Conservation (phyloP, 2,329 filamentous ascomycete genomes). For the Onygenales sp. region DNA sequence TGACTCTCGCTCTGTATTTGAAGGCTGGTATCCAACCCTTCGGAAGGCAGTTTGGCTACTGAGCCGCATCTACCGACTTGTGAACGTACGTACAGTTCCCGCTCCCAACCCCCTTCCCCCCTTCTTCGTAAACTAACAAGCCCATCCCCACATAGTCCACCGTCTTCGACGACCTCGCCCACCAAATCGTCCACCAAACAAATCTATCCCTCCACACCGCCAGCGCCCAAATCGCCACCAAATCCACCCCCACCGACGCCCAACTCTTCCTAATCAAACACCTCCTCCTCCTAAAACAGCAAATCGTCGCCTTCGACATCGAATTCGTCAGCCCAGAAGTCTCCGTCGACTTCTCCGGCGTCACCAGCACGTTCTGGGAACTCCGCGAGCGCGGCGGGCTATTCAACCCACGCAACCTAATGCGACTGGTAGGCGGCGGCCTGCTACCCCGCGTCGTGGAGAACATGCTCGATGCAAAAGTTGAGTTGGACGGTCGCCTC, state of each 20-base stretch:
- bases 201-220: constrained; percentile 74
- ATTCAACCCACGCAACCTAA: constrained; percentile 55
- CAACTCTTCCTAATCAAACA: constrained; percentile 94
- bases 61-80: constrained; percentile 59
- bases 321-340: constrained; percentile 60
- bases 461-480: constrained; percentile 63
- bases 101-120: not conserved
- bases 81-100: constrained; percentile 42
- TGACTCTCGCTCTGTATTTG: constrained; percentile 47
- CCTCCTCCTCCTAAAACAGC: constrained; percentile 87
- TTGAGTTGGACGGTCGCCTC: constrained; percentile 54
- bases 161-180: constrained; percentile 62
- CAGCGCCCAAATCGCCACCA: constrained; percentile 58
- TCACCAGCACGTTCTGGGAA: constrained; percentile 59
- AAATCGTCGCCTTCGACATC: constrained; percentile 92
- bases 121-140: constrained; percentile 11
- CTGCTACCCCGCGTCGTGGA: constrained; percentile 58
- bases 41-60: constrained; percentile 59
- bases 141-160: constrained; percentile 40
- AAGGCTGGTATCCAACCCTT: constrained; percentile 58
- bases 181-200: constrained; percentile 81
- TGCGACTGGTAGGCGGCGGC: constrained; percentile 48
- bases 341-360: constrained; percentile 56
- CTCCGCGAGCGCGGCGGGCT: constrained; percentile 55
- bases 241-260: constrained; percentile 56